These are phyloP conservation scores for Chaetoceros tenuissimus DNA, from an alignment of 108 stramenopile genomes.

Conservation along the genomic window DNA sequence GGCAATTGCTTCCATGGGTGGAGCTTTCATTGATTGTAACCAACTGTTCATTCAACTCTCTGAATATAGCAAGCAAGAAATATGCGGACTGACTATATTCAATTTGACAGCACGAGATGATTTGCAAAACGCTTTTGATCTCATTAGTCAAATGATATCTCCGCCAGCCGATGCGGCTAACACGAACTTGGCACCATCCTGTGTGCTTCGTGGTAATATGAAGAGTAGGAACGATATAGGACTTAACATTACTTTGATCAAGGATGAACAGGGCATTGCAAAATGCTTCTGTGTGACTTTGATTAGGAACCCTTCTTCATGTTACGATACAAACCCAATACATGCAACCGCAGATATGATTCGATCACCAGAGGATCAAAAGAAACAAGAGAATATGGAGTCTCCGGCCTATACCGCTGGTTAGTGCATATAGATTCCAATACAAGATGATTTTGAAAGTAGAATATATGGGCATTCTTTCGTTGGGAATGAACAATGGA, in stretches of 20 bases:
- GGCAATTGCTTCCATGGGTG: constrained; percentile 85
- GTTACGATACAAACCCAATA: constrained; percentile 40
- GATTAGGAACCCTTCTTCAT: constrained; percentile 55
- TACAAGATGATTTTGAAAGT: no score
- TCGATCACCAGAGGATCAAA: not conserved
- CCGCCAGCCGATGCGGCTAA: constrained; percentile 36
- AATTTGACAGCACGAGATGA: constrained; percentile 70
- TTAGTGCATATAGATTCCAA: no score
- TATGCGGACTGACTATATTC: constrained; percentile 82
- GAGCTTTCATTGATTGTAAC: constrained; percentile 87
- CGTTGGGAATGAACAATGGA: no score
- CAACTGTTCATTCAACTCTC: constrained; percentile 62
- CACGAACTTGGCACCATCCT: constrained; percentile 24
- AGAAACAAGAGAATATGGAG: not conserved
- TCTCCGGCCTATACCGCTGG: not conserved
- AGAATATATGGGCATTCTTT: no score
- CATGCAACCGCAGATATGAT: constrained; percentile 50
- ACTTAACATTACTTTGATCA: constrained; percentile 57
- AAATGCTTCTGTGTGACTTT: constrained; percentile 79
- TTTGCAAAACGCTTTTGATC: constrained; percentile 75
- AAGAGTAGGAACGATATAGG: constrained; percentile 57
- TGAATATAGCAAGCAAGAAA: constrained; percentile 58
- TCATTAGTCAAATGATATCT: constrained; percentile 79
- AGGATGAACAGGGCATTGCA: constrained; percentile 63
- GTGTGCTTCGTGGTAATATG: constrained; percentile 20